A percentile compares a stretch with the other conserved stretches of the same genome.
Evolutionary conservation across 805 yeast genomes (phyloP).

Genomic region (Saccharomyces kudriavzevii): DNA sequence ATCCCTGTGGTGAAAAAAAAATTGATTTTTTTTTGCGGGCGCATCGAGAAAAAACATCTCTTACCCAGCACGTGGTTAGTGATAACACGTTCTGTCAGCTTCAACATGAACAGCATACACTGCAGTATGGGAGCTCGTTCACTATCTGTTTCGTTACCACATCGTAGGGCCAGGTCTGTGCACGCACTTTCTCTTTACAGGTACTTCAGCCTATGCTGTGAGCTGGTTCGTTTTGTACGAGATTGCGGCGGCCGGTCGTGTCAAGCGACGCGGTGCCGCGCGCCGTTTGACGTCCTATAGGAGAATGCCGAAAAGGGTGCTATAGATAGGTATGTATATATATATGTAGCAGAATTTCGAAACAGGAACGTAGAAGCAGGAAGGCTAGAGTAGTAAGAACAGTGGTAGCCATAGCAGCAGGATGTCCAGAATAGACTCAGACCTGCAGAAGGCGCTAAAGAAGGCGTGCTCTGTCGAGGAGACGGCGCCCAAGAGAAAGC

Average conservation of each 20-base stretch:
- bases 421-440: conserved; percentile 32
- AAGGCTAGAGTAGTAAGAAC: not conserved
- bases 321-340: not conserved
- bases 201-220: not conserved
- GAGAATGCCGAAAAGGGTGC: not conserved
- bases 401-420: not conserved
- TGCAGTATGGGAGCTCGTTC: not conserved
- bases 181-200: not conserved
- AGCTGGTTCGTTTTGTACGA: not conserved
- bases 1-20: not conserved
- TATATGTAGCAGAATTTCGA: too few species aligned
- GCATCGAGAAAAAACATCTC: not conserved
- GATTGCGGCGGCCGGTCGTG: not conserved
- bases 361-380: too few species aligned
- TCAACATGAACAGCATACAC: not conserved
- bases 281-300: not conserved
- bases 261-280: not conserved
- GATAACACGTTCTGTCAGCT: not conserved
- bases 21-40: not conserved
- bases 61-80: not conserved
- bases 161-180: not conserved
- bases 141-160: not conserved
- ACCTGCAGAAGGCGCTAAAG: conserved; percentile 38
- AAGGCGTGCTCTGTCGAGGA: conserved; percentile 85
- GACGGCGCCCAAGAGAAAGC: conserved; percentile 90